These are phyloP conservation scores for Craterostigma plantagineum DNA, from an alignment of 257 asterid species.

Conservation along the genomic window DNA sequence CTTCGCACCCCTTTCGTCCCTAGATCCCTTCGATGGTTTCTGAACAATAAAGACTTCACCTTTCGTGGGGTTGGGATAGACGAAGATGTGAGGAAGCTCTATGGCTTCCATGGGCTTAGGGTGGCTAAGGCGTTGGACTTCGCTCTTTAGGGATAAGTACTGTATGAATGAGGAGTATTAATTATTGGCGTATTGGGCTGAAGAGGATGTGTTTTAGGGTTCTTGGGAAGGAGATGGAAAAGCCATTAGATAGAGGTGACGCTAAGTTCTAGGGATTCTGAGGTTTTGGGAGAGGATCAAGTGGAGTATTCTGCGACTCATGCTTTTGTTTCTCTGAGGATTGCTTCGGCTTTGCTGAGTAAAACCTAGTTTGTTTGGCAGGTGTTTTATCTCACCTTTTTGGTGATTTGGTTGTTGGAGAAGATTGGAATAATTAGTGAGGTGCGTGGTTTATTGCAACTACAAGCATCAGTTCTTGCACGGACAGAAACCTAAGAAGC, in stretches of 20 bases:
- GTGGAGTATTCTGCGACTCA: conserved; percentile 2
- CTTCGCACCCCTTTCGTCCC: conserved; percentile 1
- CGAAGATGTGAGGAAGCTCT: neutral
- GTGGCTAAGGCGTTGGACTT: no score
- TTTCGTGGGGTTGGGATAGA: conserved; percentile 4
- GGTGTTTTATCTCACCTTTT: no score
- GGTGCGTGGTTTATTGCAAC: no score
- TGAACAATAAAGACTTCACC: neutral
- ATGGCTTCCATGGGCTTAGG: neutral
- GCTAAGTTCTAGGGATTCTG: neutral
- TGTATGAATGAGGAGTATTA: no score
- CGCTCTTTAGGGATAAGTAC: no score
- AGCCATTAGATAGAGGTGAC: conserved; percentile 1
- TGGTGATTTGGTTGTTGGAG: no score
- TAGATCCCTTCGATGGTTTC: neutral
- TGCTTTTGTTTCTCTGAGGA: neutral
- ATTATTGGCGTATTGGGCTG: neutral
- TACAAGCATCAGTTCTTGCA: no score
- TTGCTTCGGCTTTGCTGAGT: neutral
- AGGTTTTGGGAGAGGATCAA: neutral
- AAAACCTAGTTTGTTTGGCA: no score
- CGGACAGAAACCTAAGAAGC: no score
- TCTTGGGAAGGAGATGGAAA: conserved; percentile 2
- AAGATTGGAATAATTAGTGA: no score
- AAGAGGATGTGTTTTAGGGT: neutral